A percentile compares a stretch with the other conserved stretches of the same genome.
Evolutionary conservation across 129 eudicot species (phyloP).

Genomic region (Ambrosia trifida): DNA sequence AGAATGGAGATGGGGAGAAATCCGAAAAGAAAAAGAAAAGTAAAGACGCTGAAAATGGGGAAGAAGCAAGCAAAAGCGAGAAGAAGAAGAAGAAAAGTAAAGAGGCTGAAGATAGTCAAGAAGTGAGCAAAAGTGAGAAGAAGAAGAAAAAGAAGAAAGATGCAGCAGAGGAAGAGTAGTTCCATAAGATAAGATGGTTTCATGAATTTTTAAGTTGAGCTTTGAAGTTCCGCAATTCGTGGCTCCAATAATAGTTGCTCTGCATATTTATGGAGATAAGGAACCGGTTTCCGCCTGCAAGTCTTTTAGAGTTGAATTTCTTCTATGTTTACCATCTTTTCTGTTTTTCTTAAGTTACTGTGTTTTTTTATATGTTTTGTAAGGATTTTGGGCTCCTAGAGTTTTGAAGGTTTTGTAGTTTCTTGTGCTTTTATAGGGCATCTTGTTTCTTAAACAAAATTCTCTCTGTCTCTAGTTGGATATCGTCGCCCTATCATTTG

Average conservation of each 20-base stretch:
- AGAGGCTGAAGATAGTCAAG: constrained; percentile 46
- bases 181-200: background rate
- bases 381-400: constrained; percentile 22
- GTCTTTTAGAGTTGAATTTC: constrained; percentile 3
- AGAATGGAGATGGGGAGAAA: constrained; percentile 49
- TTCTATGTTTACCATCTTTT: constrained; percentile 20
- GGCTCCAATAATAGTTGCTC: background rate
- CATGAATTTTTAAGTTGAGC: constrained; percentile 15
- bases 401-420: constrained; percentile 29
- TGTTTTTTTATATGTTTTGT: constrained; percentile 17
- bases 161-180: constrained; percentile 46
- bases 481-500: too few species aligned
- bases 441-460: background rate
- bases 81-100: constrained; percentile 47
- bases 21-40: constrained; percentile 66
- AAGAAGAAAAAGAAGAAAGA: constrained; percentile 70
- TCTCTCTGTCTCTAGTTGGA: too few species aligned
- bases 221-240: constrained; percentile 21
- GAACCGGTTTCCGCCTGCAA: constrained; percentile 1
- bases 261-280: constrained; percentile 13
- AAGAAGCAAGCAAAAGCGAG: constrained; percentile 42
- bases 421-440: background rate
- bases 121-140: constrained; percentile 42
- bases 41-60: constrained; percentile 50
- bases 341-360: constrained; percentile 21